phyloP scores from a whole-genome alignment of 1,139 yeast genomes.

The Protomyces lactucae-debilis region DNA sequence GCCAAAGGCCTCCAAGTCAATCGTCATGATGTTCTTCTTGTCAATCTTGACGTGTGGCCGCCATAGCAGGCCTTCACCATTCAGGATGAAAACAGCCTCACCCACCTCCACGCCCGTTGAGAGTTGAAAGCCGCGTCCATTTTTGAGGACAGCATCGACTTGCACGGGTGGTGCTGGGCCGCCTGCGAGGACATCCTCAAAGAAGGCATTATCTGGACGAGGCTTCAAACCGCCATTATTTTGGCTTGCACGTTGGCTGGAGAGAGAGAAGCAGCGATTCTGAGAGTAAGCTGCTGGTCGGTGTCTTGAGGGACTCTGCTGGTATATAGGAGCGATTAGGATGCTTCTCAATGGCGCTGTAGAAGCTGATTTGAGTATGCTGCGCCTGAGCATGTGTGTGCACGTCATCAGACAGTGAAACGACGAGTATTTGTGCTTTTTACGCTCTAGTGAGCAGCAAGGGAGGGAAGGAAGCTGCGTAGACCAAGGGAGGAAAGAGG shows the following conservation, averaged over 20 bases:
- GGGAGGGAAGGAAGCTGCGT: no score
- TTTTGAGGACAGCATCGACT: constrained; percentile 20
- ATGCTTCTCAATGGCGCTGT: no score
- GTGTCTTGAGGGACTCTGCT: no score
- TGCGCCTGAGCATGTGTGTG: no score
- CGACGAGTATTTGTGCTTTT: no score
- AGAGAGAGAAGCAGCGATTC: constrained; percentile 8
- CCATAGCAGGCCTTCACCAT: constrained; percentile 22
- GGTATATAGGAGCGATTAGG: no score
- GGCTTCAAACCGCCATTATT: neutral
- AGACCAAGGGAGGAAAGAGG: no score
- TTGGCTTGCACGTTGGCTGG: neutral
- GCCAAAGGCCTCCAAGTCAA: constrained; percentile 15
- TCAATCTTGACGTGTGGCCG: constrained; percentile 13
- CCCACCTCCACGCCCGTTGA: constrained; percentile 23
- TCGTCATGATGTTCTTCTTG: constrained; percentile 12
- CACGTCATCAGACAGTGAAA: no score
- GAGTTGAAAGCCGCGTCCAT: constrained; percentile 24
- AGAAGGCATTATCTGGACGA: constrained; percentile 21
- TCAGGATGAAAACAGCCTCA: constrained; percentile 18
- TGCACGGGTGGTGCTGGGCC: constrained; percentile 16
- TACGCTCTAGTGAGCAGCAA: no score
- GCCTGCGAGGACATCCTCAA: constrained; percentile 26
- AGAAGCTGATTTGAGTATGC: no score
- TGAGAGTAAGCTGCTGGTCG: neutral